Percentiles rank a stretch among this genome's conserved stretches.
These are phyloP conservation scores for Psophocarpus tetragonolobus DNA, from an alignment of 306 rosid genomes.

Conservation along the genomic window DNA sequence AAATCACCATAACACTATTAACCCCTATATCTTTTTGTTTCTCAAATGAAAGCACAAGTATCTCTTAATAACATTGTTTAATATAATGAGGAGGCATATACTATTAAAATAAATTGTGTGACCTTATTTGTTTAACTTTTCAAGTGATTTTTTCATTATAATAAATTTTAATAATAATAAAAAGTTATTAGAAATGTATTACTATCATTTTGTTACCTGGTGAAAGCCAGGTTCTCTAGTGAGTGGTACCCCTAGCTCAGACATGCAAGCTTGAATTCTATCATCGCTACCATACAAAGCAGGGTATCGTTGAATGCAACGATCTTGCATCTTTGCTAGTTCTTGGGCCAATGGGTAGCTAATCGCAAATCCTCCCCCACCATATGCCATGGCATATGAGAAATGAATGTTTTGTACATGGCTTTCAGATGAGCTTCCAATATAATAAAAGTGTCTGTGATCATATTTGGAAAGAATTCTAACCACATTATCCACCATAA, in stretches of 20 bases:
- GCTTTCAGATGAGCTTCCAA: slow-evolving; percentile 90
- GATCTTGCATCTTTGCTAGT: slow-evolving; percentile 82
- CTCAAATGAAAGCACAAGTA: too few relatives aligned
- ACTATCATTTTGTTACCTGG: slow-evolving; percentile 53
- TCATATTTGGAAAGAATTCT: slow-evolving; percentile 70
- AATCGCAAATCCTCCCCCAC: slow-evolving; percentile 95
- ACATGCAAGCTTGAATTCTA: slow-evolving; percentile 92
- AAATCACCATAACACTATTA: too few relatives aligned
- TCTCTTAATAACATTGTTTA: too few relatives aligned
- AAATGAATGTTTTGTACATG: slow-evolving; percentile 84
- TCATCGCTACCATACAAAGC: slow-evolving; percentile 91
- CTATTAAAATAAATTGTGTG: too few relatives aligned
- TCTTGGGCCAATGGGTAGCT: slow-evolving; percentile 85
- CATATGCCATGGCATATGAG: slow-evolving; percentile 88
- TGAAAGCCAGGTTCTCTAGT: slow-evolving; percentile 90
- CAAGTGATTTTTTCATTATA: not conserved
- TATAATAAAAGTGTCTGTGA: slow-evolving; percentile 71
- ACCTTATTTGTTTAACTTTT: not conserved
- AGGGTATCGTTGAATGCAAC: slow-evolving; percentile 80
- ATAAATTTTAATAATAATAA: not conserved
- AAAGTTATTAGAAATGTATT: not conserved
- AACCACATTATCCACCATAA: slow-evolving; percentile 73
- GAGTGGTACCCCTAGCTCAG: slow-evolving; percentile 92
- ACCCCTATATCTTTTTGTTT: too few relatives aligned
- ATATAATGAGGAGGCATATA: too few relatives aligned